Evolutionary conservation across 257 asterid species (phyloP), one percentile per base, ranked within the genome.

Genomic region (Catharanthus roseus): DNA sequence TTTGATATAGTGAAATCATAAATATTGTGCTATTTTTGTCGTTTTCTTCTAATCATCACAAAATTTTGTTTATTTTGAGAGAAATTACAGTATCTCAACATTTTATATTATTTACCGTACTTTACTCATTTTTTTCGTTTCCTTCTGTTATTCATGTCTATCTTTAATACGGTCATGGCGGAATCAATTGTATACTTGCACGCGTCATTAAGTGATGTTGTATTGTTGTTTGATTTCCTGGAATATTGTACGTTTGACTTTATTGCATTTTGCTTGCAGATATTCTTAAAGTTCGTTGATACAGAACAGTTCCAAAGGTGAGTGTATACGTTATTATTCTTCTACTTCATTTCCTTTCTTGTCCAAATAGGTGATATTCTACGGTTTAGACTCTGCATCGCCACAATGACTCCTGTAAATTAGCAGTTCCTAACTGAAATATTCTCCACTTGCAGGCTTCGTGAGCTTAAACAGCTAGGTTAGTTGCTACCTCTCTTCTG

Each of bases 391-490:
- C 34, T 9, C n/a, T 24, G 11, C 8, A 19, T 45, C 26, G 72
- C 49, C 23, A n/a, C 18, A 31, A 21, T 55, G 15, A 45, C 15
- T 73, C 19, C 70, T 38, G 16, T 34, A 42, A 34, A 39, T 18
- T 57, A 28, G 51, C 70, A 57, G 64, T 38, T 21, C 29, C 58
- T 73, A 68, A 79, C 70, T 65, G 70, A 55, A 29, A 21, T 57
- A 63, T 81, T 67, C 69, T 81, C 58, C 71, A 15, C 73, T 81
- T 80, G 47, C 89, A 91, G 99, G 96, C 86, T 93, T 78, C 99
- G 97, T 19, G 96, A 93, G 53, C 96, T 93, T 76, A 93, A 89
- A 78, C 99, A 93, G 86, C 87, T 93, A 69, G 99, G 99, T 91
- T 65, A 83, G 86, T 71, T 65, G 19, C 44, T 47, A 21, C 36